A percentile compares a stretch with the other conserved stretches of the same genome.
These are phyloP conservation scores for Saccharomyces hybrid DNA, from an alignment of 1,139 yeast species.

Conservation along the genomic window DNA sequence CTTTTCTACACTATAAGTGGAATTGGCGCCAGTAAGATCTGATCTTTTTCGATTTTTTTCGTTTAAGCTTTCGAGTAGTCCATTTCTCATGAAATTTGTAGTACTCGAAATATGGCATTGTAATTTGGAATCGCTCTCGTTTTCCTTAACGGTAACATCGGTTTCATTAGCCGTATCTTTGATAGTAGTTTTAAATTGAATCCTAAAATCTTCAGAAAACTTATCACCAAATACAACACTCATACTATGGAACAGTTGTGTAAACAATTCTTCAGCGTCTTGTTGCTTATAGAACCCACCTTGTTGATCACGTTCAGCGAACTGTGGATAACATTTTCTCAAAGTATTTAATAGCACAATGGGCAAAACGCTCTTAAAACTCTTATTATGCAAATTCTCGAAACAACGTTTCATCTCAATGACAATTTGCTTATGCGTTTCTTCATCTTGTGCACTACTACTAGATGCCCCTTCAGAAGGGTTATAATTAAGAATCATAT, in stretches of 20 bases:
- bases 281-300: constrained; percentile 82
- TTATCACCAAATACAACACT: constrained; percentile 40
- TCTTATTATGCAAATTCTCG: constrained; percentile 38
- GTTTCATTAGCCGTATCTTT: constrained; percentile 47
- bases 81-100: constrained; percentile 86
- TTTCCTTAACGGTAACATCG: constrained; percentile 49
- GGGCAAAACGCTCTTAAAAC: constrained; percentile 48
- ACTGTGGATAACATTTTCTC: constrained; percentile 73
- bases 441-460: constrained; percentile 25
- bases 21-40: constrained; percentile 59
- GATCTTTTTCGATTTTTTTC: constrained; percentile 75
- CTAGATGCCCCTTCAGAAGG: constrained; percentile 8
- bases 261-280: constrained; percentile 95
- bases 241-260: constrained; percentile 60
- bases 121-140: constrained; percentile 60
- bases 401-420: constrained; percentile 35
- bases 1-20: constrained; percentile 61
- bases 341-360: constrained; percentile 54
- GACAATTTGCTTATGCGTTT: constrained; percentile 34
- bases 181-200: constrained; percentile 55
- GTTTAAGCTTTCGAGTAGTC: constrained; percentile 63
- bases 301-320: constrained; percentile 61
- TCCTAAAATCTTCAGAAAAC: constrained; percentile 52
- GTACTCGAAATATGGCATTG: constrained; percentile 81
- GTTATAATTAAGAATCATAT: constrained; percentile 23